phyloP scores from a whole-genome alignment of 176 grass and related monocot genomes.

The Cenchrus fungigraminus region DNA sequence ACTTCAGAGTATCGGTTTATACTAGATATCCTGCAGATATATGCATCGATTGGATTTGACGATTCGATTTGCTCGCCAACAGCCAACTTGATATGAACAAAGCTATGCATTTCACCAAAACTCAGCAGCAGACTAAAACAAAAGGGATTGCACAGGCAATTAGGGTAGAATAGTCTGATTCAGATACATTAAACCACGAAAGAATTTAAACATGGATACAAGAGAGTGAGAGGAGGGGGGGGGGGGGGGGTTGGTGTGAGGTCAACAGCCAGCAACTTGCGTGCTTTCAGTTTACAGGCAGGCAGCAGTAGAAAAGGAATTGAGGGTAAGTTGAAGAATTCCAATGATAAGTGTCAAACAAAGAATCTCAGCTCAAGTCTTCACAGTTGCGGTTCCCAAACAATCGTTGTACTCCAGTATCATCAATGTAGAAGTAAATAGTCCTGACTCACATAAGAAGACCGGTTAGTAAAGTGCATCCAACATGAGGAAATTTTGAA shows the following conservation, averaged over 20 bases:
- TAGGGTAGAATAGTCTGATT: slow-evolving; percentile 29
- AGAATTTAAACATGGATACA: slow-evolving; percentile 54
- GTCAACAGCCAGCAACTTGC: slow-evolving; percentile 54
- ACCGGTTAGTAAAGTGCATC: not conserved
- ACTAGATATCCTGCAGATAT: slow-evolving; percentile 2
- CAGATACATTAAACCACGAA: slow-evolving; percentile 39
- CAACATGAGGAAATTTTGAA: not conserved
- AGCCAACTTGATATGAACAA: slow-evolving; percentile 25
- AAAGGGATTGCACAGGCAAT: not conserved
- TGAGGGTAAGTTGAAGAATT: slow-evolving; percentile 54
- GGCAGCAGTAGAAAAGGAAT: slow-evolving; percentile 45
- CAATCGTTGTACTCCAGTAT: slow-evolving; percentile 45
- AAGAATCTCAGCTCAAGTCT: slow-evolving; percentile 68
- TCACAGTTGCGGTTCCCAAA: slow-evolving; percentile 61
- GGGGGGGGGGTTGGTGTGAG: slow-evolving; percentile 2
- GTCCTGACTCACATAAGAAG: slow-evolving; percentile 37
- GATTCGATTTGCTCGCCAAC: not conserved
- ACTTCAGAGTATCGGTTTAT: slow-evolving; percentile 24
- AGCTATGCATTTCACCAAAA: not conserved
- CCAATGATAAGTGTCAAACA: slow-evolving; percentile 57
- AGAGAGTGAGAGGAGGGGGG: not conserved
- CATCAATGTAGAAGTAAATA: slow-evolving; percentile 47
- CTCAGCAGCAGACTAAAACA: not conserved
- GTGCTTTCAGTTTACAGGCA: slow-evolving; percentile 55
- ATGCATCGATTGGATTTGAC: not conserved